Conservation (phyloP, 306 rosid genomes). For the Ormosia emarginata region DNA sequence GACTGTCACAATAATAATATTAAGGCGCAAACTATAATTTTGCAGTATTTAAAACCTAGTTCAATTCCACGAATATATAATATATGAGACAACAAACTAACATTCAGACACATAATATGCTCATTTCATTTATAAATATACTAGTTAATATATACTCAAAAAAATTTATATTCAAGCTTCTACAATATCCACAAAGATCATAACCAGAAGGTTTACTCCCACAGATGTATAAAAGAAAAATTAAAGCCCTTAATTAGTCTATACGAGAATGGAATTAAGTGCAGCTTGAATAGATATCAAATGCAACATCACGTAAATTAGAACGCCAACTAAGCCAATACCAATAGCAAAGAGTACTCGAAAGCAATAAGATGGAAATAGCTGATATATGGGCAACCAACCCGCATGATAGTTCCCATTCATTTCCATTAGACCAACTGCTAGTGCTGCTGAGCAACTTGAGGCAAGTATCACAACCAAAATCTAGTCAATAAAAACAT, state of each 20-base stretch:
- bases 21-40: background rate
- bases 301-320: background rate
- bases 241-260: background rate
- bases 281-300: background rate
- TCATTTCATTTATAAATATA: background rate
- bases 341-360: background rate
- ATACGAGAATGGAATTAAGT: background rate
- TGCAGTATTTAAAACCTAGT: background rate
- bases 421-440: background rate
- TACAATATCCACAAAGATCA: background rate
- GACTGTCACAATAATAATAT: background rate
- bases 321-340: background rate
- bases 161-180: background rate
- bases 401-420: background rate
- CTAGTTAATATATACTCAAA: too few relatives aligned
- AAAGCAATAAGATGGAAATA: background rate
- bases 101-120: background rate
- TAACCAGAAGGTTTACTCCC: background rate
- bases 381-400: background rate
- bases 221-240: background rate
- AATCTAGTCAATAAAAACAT: background rate
- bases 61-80: background rate
- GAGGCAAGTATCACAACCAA: background rate
- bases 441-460: slow-evolving; percentile 5
- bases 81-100: background rate